Percentiles rank a stretch among this genome's conserved stretches.
Conservation (phyloP, 352 stramenopile genomes). For the Globisporangium sylvaticum region DNA sequence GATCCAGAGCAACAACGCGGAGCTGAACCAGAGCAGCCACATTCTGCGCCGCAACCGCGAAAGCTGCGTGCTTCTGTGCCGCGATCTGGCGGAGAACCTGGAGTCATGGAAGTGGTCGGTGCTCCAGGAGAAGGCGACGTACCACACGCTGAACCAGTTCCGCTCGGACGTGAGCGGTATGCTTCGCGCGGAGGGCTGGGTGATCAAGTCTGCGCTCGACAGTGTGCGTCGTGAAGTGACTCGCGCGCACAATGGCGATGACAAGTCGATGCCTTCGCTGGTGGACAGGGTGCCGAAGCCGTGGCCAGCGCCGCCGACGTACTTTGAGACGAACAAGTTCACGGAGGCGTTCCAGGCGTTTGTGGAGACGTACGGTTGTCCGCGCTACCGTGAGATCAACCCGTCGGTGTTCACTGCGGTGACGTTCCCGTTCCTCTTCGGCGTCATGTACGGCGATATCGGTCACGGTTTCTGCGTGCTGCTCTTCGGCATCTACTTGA, state of each 20-base stretch:
- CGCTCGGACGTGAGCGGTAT: slow-evolving; percentile 96
- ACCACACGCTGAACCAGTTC: slow-evolving; percentile 98
- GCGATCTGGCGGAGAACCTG: slow-evolving; percentile 91
- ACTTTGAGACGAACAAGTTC: slow-evolving; percentile 99
- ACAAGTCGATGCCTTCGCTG: slow-evolving; percentile 92
- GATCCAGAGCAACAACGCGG: slow-evolving; percentile 90
- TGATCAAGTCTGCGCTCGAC: slow-evolving; percentile 81
- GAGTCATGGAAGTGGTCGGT: slow-evolving; percentile 98
- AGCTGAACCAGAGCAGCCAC: slow-evolving; percentile 95
- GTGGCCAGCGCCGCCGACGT: slow-evolving; percentile 96
- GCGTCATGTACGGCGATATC: slow-evolving; percentile 99
- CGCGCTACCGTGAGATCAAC: slow-evolving; percentile 98
- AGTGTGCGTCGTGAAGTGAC: slow-evolving; percentile 89
- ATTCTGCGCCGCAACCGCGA: slow-evolving; percentile 96
- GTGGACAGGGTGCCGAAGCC: slow-evolving; percentile 93
- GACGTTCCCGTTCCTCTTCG: slow-evolving; percentile 99
- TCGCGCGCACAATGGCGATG: slow-evolving; percentile 89
- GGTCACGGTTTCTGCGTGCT: slow-evolving; percentile 96
- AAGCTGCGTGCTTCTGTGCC: slow-evolving; percentile 91
- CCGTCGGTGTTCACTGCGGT: slow-evolving; percentile 97
- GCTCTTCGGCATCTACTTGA: slow-evolving; percentile 91
- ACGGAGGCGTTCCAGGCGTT: slow-evolving; percentile 98
- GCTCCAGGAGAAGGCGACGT: slow-evolving; percentile 96
- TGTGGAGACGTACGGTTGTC: slow-evolving; percentile 98
- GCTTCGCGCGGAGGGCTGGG: slow-evolving; percentile 96